Evolutionary conservation across 2,329 filamentous ascomycete genomes (phyloP).

Genomic region (Pyricularia grisea): DNA sequence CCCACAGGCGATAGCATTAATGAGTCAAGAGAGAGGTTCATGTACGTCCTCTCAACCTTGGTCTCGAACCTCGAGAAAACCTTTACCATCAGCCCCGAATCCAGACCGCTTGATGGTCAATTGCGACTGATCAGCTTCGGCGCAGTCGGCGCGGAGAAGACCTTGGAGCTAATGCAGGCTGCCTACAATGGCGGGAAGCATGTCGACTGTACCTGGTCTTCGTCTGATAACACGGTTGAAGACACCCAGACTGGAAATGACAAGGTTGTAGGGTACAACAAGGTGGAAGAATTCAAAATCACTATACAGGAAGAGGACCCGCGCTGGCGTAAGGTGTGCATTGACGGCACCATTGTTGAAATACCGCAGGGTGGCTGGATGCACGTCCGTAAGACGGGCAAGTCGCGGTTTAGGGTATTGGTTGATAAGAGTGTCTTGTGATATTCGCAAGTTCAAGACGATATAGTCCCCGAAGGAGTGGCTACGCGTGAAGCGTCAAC

Average conservation of each 20-base stretch:
- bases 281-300: conserved; percentile 58
- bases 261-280: conserved; percentile 57
- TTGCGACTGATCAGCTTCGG: conserved; percentile 71
- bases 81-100: conserved; percentile 72
- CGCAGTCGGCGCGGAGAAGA: conserved; percentile 50
- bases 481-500: not conserved
- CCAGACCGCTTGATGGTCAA: conserved; percentile 59
- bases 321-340: conserved; percentile 75
- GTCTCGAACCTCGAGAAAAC: conserved; percentile 74
- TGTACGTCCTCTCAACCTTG: conserved; percentile 67
- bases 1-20: not conserved
- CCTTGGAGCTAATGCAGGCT: conserved; percentile 67
- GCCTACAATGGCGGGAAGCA: conserved; percentile 51
- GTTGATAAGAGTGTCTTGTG: conserved; percentile 20
- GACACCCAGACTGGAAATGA: conserved; percentile 32
- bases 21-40: conserved; percentile 36
- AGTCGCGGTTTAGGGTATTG: conserved; percentile 32
- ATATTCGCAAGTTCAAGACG: conserved; percentile 8
- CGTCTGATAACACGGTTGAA: conserved; percentile 46
- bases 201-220: conserved; percentile 37
- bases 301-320: conserved; percentile 57
- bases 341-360: conserved; percentile 83
- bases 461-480: not conserved
- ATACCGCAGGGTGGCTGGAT: conserved; percentile 64
- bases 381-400: conserved; percentile 44